Percentiles rank a stretch among this genome's conserved stretches.
phyloP scores from a whole-genome alignment of 164 flowering plant species.

The Pachysandra terminalis region DNA sequence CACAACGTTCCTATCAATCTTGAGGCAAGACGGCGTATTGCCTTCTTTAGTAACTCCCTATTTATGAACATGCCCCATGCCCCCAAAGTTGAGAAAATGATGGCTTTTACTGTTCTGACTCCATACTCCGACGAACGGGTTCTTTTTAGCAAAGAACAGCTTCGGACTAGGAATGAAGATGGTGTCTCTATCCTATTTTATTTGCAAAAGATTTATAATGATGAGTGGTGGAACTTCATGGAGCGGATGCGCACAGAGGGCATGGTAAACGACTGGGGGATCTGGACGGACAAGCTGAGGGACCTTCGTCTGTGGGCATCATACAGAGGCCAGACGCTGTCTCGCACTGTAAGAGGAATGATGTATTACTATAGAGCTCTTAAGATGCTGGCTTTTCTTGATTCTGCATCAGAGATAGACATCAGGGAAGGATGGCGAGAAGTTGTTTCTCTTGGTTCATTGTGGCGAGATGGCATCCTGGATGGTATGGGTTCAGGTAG shows the following conservation, averaged over 20 bases:
- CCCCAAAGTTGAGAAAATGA: slow-evolving; percentile 86
- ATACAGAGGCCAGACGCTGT: slow-evolving; percentile 89
- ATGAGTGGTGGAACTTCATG: slow-evolving; percentile 85
- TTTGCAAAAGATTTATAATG: slow-evolving; percentile 82
- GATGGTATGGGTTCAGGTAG: slow-evolving; percentile 26
- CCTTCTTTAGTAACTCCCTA: slow-evolving; percentile 90
- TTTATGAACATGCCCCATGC: slow-evolving; percentile 98
- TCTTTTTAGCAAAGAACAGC: slow-evolving; percentile 46
- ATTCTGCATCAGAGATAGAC: slow-evolving; percentile 89
- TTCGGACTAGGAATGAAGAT: slow-evolving; percentile 79
- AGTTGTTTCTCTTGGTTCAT: no score
- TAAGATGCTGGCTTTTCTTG: slow-evolving; percentile 83
- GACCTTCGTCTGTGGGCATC: slow-evolving; percentile 96
- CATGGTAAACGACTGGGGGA: slow-evolving; percentile 57
- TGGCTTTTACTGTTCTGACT: slow-evolving; percentile 88
- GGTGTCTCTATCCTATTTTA: slow-evolving; percentile 89
- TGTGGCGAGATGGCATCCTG: slow-evolving; percentile 21
- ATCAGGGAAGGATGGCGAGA: slow-evolving; percentile 61
- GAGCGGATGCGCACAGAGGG: slow-evolving; percentile 85
- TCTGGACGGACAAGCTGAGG: slow-evolving; percentile 54
- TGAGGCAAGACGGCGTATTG: slow-evolving; percentile 83
- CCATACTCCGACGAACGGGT: slow-evolving; percentile 95
- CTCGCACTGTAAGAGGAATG: slow-evolving; percentile 97
- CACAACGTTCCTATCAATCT: slow-evolving; percentile 68
- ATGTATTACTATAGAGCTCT: slow-evolving; percentile 94